Percentiles rank a stretch among this genome's conserved stretches.
phyloP scores from a whole-genome alignment of 257 asterid genomes.

The Plectranthus barbatus region DNA sequence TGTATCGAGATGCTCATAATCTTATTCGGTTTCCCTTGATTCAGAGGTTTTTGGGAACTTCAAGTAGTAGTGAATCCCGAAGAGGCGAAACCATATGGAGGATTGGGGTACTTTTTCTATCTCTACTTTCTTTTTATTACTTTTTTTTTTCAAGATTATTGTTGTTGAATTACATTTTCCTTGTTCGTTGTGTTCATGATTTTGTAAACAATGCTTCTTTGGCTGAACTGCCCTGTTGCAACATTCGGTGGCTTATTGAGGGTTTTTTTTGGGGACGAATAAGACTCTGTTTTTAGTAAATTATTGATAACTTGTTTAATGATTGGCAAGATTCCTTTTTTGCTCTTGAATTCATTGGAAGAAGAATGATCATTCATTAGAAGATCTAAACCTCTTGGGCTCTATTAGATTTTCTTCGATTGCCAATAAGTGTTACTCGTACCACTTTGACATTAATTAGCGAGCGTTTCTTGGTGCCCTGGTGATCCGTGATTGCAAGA shows the following conservation, averaged over 20 bases:
- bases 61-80: constrained; percentile 14
- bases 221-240: neutral
- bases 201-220: neutral
- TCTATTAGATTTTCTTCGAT: neutral
- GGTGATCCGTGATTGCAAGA: too few species aligned
- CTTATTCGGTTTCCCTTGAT: neutral
- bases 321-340: neutral
- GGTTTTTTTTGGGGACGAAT: neutral
- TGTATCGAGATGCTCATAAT: neutral
- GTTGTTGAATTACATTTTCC: neutral
- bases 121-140: neutral
- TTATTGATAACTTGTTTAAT: neutral
- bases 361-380: neutral
- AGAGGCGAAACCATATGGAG: constrained; percentile 45
- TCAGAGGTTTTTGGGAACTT: constrained; percentile 14
- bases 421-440: neutral
- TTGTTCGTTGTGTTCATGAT: neutral
- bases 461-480: neutral
- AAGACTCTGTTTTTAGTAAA: neutral
- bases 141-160: neutral
- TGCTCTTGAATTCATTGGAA: neutral
- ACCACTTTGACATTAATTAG: neutral
- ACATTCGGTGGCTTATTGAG: neutral
- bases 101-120: constrained; percentile 61
- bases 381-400: neutral